Percentiles rank a stretch among this genome's conserved stretches.
phyloP scores from a whole-genome alignment of 2,329 filamentous ascomycete species.

The Aureobasidium sp. region DNA sequence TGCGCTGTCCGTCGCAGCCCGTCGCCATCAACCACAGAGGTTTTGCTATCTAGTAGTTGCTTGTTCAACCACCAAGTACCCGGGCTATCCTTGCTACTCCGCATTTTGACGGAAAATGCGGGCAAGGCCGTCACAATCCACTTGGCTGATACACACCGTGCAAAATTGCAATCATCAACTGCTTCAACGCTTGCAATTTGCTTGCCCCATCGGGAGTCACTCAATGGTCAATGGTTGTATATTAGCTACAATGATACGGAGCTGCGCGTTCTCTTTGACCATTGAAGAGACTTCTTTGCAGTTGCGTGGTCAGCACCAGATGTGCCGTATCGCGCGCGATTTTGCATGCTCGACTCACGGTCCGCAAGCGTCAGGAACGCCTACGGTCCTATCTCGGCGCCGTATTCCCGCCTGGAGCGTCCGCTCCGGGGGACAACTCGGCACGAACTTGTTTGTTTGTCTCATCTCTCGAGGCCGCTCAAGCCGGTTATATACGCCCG shows the following conservation, averaged over 20 bases:
- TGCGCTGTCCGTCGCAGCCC: neutral
- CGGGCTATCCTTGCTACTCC: neutral
- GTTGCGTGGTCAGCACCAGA: neutral
- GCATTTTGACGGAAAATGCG: conserved; percentile 3
- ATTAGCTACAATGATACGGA: neutral
- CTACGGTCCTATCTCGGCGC: conserved; percentile 8
- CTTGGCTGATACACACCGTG: conserved; percentile 8
- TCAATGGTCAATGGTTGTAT: neutral
- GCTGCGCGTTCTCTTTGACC: neutral
- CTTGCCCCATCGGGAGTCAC: neutral
- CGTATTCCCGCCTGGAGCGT: neutral
- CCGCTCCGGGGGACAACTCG: neutral
- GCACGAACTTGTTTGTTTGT: conserved; percentile 10
- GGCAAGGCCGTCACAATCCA: conserved; percentile 1
- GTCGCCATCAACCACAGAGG: neutral
- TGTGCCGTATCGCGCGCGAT: conserved; percentile 4
- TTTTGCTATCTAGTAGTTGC: neutral
- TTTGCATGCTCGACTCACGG: neutral
- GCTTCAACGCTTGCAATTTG: conserved; percentile 7
- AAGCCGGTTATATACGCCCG: neutral
- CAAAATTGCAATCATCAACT: conserved; percentile 9
- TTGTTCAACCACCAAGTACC: neutral
- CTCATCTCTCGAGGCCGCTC: neutral
- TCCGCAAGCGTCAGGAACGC: neutral
- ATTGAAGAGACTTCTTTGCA: neutral